Percentiles rank a stretch among this genome's conserved stretches.
phyloP scores from a whole-genome alignment of 1,284 basidiomycete genomes.

The Neonothopanus nambi region DNA sequence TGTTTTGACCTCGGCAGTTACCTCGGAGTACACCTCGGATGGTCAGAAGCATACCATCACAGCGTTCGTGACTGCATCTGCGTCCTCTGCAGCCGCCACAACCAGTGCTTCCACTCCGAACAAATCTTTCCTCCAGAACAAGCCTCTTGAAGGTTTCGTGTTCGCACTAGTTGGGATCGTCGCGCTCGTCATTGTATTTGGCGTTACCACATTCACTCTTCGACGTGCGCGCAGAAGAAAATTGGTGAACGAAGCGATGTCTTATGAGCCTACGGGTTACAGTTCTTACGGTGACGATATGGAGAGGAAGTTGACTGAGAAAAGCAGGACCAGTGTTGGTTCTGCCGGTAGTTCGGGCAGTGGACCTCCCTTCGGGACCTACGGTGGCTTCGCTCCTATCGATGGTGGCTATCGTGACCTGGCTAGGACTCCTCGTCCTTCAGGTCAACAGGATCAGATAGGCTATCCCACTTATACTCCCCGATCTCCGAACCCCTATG shows the following conservation, averaged over 20 bases:
- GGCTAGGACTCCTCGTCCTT: background rate
- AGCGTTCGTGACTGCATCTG: constrained; percentile 22
- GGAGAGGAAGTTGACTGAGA: constrained; percentile 31
- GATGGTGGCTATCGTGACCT: background rate
- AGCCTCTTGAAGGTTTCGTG: constrained; percentile 55
- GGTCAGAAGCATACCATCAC: constrained; percentile 28
- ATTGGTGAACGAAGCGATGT: constrained; percentile 49
- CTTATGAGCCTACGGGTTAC: constrained; percentile 48
- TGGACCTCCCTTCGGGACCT: constrained; percentile 21
- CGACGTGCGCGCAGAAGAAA: constrained; percentile 49
- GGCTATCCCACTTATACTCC: constrained; percentile 7
- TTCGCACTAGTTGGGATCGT: constrained; percentile 56
- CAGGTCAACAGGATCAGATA: background rate
- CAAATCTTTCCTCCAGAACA: constrained; percentile 60
- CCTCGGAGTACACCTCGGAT: no score
- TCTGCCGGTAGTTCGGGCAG: constrained; percentile 31
- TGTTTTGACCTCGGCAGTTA: constrained; percentile 14
- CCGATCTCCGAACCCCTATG: constrained; percentile 5
- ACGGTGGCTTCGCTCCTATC: background rate
- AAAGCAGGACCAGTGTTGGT: constrained; percentile 19
- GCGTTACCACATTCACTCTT: constrained; percentile 45
- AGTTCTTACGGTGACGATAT: constrained; percentile 30
- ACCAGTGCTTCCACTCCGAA: constrained; percentile 17
- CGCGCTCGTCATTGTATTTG: constrained; percentile 47
- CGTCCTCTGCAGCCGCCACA: constrained; percentile 21